Evolutionary conservation across 2,329 filamentous ascomycete genomes (phyloP).

Genomic region (Aureobasidium sp.): DNA sequence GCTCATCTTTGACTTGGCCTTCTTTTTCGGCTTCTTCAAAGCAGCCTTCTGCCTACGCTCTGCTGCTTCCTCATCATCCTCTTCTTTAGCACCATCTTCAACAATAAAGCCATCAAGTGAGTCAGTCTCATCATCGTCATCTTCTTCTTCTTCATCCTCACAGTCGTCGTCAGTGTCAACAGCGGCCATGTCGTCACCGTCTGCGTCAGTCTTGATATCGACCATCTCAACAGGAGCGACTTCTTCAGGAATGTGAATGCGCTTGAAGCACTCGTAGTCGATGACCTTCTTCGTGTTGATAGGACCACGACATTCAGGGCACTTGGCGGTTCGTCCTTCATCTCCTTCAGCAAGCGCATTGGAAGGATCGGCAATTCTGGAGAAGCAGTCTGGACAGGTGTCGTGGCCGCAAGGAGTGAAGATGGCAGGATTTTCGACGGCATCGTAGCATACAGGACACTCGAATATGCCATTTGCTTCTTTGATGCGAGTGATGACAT

Average conservation of each 20-base stretch:
- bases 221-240: constrained; percentile 18
- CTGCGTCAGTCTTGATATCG: constrained; percentile 19
- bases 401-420: constrained; percentile 79
- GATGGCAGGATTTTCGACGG: constrained; percentile 63
- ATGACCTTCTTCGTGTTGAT: constrained; percentile 64
- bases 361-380: constrained; percentile 56
- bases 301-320: constrained; percentile 64
- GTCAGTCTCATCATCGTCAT: constrained; percentile 27
- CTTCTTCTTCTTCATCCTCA: constrained; percentile 32
- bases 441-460: constrained; percentile 78
- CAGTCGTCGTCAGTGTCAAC: constrained; percentile 30
- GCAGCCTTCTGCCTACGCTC: constrained; percentile 13
- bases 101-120: constrained; percentile 51
- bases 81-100: constrained; percentile 31
- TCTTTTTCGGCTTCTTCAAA: constrained; percentile 13
- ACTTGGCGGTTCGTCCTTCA: constrained; percentile 51
- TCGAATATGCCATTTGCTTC: constrained; percentile 53
- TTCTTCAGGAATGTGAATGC: constrained; percentile 56
- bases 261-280: constrained; percentile 64
- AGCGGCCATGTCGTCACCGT: constrained; percentile 27
- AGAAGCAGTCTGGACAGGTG: constrained; percentile 69
- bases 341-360: constrained; percentile 51
- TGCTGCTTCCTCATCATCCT: constrained; percentile 12
- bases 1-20: constrained; percentile 30
- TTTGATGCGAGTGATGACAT: constrained; percentile 61